Conservation (phyloP, 192 early-diverging fungal genomes). For the Linnemannia elongata region DNA sequence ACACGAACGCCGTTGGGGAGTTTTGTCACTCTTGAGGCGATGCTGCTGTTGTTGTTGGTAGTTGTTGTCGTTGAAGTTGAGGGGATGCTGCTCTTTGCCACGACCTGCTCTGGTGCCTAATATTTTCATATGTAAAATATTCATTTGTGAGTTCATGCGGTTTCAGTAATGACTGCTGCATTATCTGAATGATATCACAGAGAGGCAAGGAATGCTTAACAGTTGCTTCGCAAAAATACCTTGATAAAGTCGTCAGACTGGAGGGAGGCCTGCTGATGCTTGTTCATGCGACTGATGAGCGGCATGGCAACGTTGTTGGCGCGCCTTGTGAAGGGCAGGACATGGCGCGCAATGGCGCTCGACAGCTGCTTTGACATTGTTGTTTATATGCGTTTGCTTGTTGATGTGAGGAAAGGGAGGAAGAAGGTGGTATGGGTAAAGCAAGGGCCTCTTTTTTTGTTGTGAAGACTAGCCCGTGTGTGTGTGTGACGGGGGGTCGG, state of each 20-base stretch:
- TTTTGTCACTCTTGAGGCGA: constrained; percentile 73
- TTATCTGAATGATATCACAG: not conserved
- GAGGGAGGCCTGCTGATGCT: constrained; percentile 48
- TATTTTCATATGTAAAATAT: not conserved
- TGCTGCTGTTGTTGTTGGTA: not conserved
- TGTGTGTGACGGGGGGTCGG: not conserved
- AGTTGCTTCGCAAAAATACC: constrained; percentile 16
- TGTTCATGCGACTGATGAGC: constrained; percentile 52
- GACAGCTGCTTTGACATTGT: constrained; percentile 51
- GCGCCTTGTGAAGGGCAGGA: constrained; percentile 50
- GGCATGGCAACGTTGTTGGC: constrained; percentile 39
- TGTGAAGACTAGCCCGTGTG: not conserved
- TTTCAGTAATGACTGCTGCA: too few species aligned
- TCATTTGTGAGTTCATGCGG: too few species aligned
- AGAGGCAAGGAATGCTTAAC: not conserved
- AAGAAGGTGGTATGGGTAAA: not conserved
- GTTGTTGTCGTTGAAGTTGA: not conserved
- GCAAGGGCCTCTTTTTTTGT: not conserved
- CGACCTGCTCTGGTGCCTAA: constrained; percentile 6
- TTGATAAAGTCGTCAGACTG: constrained; percentile 43
- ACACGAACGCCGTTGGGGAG: constrained; percentile 93
- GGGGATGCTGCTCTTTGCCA: constrained; percentile 7
- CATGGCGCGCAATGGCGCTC: constrained; percentile 49
- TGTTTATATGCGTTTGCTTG: not conserved
- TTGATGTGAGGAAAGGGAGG: not conserved